phyloP scores from a whole-genome alignment of 208 protist species.

The Crithidia bombi region DNA sequence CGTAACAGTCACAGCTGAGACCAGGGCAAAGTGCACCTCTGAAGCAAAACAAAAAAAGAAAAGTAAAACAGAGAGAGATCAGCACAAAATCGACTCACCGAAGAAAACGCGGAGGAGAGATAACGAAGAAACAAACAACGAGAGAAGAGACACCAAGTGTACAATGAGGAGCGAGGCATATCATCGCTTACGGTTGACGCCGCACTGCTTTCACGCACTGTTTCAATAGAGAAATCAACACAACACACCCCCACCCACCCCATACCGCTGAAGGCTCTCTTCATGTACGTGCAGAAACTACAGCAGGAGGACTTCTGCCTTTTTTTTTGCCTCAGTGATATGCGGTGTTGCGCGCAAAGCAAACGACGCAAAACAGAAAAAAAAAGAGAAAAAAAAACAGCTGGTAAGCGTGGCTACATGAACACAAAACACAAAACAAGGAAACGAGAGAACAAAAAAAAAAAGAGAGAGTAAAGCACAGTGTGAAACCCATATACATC shows the following conservation, averaged over 20 bases:
- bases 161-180: too few relatives aligned
- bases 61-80: constrained; percentile 2
- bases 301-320: too few relatives aligned
- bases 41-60: background rate
- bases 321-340: too few relatives aligned
- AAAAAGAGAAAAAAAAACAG: constrained; percentile 16
- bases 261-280: too few relatives aligned
- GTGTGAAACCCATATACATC: constrained; percentile 1
- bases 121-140: constrained; percentile 15
- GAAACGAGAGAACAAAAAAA: background rate
- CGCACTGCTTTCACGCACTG: too few relatives aligned
- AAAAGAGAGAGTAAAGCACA: constrained; percentile 15
- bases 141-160: too few relatives aligned
- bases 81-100: background rate
- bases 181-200: too few relatives aligned
- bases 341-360: too few relatives aligned
- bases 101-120: background rate
- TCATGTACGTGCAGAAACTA: too few relatives aligned
- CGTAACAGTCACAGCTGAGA: too few relatives aligned
- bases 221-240: too few relatives aligned
- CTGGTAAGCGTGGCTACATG: background rate
- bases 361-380: constrained; percentile 4
- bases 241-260: too few relatives aligned
- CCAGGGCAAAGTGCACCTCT: background rate
- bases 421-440: background rate